Evolutionary conservation across 1,284 basidiomycete genomes (phyloP).

Genomic region (Agaricales sp.): DNA sequence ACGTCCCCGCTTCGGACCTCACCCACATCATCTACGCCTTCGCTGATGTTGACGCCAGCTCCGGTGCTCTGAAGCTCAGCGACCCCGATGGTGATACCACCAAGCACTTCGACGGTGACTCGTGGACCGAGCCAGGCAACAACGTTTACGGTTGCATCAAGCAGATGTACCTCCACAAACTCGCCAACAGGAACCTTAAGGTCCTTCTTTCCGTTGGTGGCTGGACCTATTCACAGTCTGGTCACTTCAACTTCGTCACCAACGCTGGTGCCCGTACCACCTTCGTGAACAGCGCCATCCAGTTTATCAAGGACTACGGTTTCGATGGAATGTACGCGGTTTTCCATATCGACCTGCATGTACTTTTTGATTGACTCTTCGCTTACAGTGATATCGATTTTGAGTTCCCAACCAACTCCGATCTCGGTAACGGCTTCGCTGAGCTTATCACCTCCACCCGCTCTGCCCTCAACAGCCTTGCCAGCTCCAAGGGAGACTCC

Average conservation of each 20-base stretch:
- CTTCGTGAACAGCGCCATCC: conserved; percentile 67
- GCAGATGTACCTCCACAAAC: conserved; percentile 70
- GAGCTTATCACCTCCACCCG: conserved; percentile 48
- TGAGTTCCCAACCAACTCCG: conserved; percentile 45
- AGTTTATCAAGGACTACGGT: conserved; percentile 77
- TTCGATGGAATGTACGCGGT: conserved; percentile 70
- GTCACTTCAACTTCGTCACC: conserved; percentile 57
- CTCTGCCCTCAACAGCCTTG: conserved; percentile 41
- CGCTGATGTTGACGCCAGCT: conserved; percentile 64
- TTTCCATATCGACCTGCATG: not conserved
- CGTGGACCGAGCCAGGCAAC: conserved; percentile 53
- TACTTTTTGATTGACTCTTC: not conserved
- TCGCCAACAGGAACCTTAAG: conserved; percentile 66
- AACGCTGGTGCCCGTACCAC: conserved; percentile 41
- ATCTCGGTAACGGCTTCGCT: conserved; percentile 47
- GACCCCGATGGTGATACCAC: conserved; percentile 71
- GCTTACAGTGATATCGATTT: conserved; percentile 56
- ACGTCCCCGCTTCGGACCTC: not conserved
- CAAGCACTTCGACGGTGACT: conserved; percentile 60
- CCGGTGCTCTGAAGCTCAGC: conserved; percentile 61
- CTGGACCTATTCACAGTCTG: conserved; percentile 60
- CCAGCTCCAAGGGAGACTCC: conserved; percentile 44
- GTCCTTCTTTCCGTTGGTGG: conserved; percentile 73
- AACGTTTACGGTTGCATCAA: conserved; percentile 86
- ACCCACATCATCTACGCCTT: conserved; percentile 74